These are phyloP conservation scores for Plasmodium billcollinsi DNA, from an alignment of 169 alveolate species.

Conservation along the genomic window DNA sequence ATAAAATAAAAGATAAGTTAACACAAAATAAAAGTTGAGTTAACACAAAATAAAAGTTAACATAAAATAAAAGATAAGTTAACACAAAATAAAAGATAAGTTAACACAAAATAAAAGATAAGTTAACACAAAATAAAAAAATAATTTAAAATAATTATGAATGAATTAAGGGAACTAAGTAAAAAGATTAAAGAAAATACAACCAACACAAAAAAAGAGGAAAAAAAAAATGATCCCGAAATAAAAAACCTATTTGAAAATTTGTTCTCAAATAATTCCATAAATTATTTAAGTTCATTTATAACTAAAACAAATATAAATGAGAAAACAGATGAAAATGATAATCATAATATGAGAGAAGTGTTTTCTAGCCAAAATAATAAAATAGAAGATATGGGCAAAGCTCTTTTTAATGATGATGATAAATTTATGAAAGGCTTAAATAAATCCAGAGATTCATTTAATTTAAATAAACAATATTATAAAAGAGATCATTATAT, in stretches of 20 bases:
- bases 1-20: neutral
- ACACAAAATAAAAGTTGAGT: neutral
- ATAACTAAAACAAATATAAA: constrained; percentile 35
- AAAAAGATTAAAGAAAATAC: constrained; percentile 71
- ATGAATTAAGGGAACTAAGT: constrained; percentile 73
- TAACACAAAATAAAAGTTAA: neutral
- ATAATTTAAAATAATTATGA: constrained; percentile 20
- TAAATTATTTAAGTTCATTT: constrained; percentile 64
- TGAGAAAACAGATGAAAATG: constrained; percentile 43
- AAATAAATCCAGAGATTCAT: constrained; percentile 1
- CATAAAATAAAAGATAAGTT: too few species aligned
- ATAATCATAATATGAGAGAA: neutral
- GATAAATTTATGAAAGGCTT: neutral
- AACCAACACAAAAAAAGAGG: constrained; percentile 28
- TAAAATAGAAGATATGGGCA: constrained; percentile 4
- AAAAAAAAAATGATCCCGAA: constrained; percentile 67
- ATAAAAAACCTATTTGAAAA: constrained; percentile 72
- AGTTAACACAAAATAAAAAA: neutral
- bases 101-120: neutral
- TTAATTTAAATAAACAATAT: constrained; percentile 1
- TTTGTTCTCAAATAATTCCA: constrained; percentile 56
- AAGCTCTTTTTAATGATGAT: neutral
- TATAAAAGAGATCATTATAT: neutral
- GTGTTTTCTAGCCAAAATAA: neutral
- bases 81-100: neutral